These are phyloP conservation scores for Gleditsia sinensis DNA, from an alignment of 306 rosid species.

Conservation along the genomic window DNA sequence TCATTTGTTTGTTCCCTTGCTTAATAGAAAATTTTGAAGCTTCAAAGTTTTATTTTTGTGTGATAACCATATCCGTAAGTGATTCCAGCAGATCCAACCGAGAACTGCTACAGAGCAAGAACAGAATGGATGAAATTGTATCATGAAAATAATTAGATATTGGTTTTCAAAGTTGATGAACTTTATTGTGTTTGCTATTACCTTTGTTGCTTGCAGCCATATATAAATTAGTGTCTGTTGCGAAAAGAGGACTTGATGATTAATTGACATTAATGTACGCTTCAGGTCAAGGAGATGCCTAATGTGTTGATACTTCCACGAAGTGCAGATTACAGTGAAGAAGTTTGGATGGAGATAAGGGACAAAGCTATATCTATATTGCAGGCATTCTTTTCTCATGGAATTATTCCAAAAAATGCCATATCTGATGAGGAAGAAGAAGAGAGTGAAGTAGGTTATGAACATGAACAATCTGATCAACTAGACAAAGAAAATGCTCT, in stretches of 20 bases:
- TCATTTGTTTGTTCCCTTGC: conserved; percentile 27
- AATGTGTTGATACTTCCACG: conserved; percentile 97
- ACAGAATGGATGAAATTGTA: conserved; percentile 22
- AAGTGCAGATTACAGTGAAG: conserved; percentile 99
- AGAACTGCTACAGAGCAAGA: not conserved
- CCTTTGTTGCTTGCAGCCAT: not conserved
- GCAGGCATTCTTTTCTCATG: conserved; percentile 85
- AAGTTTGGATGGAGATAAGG: conserved; percentile 99
- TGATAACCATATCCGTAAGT: not conserved
- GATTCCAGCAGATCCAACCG: not conserved
- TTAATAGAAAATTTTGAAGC: conserved; percentile 23
- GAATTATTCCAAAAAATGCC: conserved; percentile 74
- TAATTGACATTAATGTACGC: conserved; percentile 25
- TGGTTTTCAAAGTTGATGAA: conserved; percentile 8
- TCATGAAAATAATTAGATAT: conserved; percentile 13
- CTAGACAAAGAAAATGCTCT: conserved; percentile 57
- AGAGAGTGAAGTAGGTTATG: conserved; percentile 65
- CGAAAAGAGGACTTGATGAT: not conserved
- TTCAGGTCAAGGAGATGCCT: conserved; percentile 99
- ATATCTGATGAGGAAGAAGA: conserved; percentile 74
- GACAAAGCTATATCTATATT: conserved; percentile 88
- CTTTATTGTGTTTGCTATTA: not conserved
- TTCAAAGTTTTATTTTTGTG: not conserved
- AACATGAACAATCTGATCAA: conserved; percentile 64
- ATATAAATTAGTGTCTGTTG: conserved; percentile 13